Evolutionary conservation across 139 green algal species (phyloP), one percentile per base, ranked within the genome.

Genomic region (Chlorella sp.): DNA sequence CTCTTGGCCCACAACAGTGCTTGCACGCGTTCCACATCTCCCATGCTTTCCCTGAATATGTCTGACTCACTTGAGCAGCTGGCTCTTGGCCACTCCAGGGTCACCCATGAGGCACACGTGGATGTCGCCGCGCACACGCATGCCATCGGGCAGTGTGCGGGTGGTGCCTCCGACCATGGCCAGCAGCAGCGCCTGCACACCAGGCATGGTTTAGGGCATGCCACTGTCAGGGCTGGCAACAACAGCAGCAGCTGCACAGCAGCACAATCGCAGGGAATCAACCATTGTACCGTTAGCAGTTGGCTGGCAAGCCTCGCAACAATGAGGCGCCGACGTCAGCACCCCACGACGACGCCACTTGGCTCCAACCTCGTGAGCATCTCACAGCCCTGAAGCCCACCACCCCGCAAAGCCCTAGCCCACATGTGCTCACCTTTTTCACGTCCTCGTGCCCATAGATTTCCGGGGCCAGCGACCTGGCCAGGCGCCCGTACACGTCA

Each of bases 21-120:
- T n/a, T n/a, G n/a, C n/a, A n/a, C 49, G 49, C 20, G 49, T 61
- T 61, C 49, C 49, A n/a, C n/a, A 61, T 61, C 49, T 61, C 49
- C 17, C 49, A n/a, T 61, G 49, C 17, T 17, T 61, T n/a, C 17
- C 20, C 22, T 61, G 17, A 61, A n/a, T 61, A 61, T 61, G 17
- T 22, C 27, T 67, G 10, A 51, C 63, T 35, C 63, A 72, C 71
- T 93, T 93, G 71, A 97, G 89, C 79, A 97, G 86, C 89, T 99
- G 95, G 5, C 83, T 94, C 87, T 99, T 99, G 51, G 95, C 95
- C 49, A 99, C 95, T 74, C 95, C 95, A 5, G 95, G 95, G 78
- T 99, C 95, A 29, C 95, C 95, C 95, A 99, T 99, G 36, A 99
- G 88, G 89, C 95, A 99, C 35, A 96, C 69, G 76, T 99, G 95